These are phyloP conservation scores for Penicillium ochrochloron DNA, from an alignment of 495 filamentous ascomycete genomes.

Conservation along the genomic window DNA sequence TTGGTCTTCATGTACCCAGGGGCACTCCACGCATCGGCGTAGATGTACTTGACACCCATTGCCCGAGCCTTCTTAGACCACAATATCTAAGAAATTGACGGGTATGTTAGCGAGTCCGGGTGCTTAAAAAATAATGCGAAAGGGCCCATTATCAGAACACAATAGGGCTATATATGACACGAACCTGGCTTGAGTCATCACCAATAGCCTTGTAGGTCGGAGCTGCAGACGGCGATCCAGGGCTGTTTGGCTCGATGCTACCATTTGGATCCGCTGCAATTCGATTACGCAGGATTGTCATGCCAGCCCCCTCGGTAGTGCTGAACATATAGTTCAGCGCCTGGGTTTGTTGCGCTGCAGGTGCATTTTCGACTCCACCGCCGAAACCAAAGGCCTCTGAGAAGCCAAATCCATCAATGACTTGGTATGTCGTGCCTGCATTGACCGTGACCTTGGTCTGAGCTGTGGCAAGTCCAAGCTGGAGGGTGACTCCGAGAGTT, in stretches of 20 bases:
- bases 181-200: conserved; percentile 8
- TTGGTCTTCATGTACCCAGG: conserved; percentile 64
- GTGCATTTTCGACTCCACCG: conserved; percentile 4
- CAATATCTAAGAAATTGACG: not conserved
- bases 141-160: not conserved
- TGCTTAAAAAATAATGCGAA: no score
- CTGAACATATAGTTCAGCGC: conserved; percentile 10
- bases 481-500: conserved; percentile 7
- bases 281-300: conserved; percentile 13
- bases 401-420: conserved; percentile 11
- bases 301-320: conserved; percentile 8
- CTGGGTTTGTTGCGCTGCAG: conserved; percentile 12
- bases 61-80: conserved; percentile 10
- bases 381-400: conserved; percentile 12
- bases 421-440: conserved; percentile 1
- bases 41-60: conserved; percentile 27
- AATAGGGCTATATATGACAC: not conserved
- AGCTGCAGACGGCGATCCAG: conserved; percentile 2
- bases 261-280: conserved; percentile 6
- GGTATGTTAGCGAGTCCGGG: not conserved
- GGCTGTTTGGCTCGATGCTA: conserved; percentile 11
- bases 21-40: conserved; percentile 61
- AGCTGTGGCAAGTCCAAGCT: conserved; percentile 1
- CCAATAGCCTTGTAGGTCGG: conserved; percentile 8
- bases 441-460: conserved; percentile 5